Conservation (phyloP, 192 early-diverging fungal genomes). For the Lunasporangiospora selenospora region DNA sequence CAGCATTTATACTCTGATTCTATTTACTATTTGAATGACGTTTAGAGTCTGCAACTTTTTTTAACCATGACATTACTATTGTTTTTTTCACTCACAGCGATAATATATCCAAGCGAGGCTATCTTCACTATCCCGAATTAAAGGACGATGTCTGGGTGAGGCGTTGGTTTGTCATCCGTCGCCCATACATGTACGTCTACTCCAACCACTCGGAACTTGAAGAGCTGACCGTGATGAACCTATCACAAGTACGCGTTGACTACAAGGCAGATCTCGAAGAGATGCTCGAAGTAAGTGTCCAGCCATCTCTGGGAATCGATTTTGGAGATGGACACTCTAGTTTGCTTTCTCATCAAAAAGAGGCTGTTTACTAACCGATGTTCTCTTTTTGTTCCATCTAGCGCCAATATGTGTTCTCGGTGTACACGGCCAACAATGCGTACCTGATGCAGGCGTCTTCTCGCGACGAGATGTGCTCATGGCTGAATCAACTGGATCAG, state of each 20-base stretch:
- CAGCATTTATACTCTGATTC: not conserved
- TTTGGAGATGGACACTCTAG: not conserved
- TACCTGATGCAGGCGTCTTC: conserved; percentile 71
- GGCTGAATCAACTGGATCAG: conserved; percentile 53
- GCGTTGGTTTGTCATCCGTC: conserved; percentile 80
- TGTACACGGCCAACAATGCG: conserved; percentile 69
- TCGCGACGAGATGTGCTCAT: conserved; percentile 68
- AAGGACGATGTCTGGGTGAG: conserved; percentile 73
- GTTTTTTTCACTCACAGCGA: conserved; percentile 44
- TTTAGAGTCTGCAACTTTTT: conserved; percentile 5
- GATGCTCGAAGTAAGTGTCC: conserved; percentile 60
- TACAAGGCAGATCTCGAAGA: conserved; percentile 62
- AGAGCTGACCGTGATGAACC: conserved; percentile 79
- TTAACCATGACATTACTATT: conserved; percentile 2
- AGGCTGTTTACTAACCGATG: too few relatives aligned
- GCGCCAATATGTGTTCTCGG: conserved; percentile 70
- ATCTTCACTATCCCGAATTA: conserved; percentile 60
- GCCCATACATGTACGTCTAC: conserved; percentile 86
- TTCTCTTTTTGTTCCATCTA: conserved; percentile 29
- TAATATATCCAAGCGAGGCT: conserved; percentile 57
- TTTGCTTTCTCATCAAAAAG: not conserved
- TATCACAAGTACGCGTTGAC: conserved; percentile 69
- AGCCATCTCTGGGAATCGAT: conserved; percentile 1
- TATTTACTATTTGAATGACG: conserved; percentile 23
- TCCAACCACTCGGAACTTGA: conserved; percentile 63